Conservation (phyloP, 805 yeast genomes). For the Nakazawaea laoshanensis region DNA sequence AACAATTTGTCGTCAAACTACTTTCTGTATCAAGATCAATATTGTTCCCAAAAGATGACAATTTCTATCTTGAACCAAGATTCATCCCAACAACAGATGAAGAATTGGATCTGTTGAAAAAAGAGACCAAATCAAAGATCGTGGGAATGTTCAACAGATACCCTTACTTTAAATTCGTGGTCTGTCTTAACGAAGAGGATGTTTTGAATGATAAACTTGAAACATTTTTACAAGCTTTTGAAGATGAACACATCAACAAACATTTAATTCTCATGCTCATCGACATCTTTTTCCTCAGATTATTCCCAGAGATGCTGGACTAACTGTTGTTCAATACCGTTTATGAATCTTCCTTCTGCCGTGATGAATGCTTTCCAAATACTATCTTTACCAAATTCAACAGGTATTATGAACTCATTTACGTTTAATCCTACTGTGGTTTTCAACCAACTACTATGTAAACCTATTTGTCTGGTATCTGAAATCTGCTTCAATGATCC, state of each 20-base stretch:
- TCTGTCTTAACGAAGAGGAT: slow-evolving; percentile 10
- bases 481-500: slow-evolving; percentile 12
- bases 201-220: slow-evolving; percentile 10
- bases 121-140: slow-evolving; percentile 11
- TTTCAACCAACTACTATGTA: slow-evolving; percentile 27
- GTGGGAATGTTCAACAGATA: slow-evolving; percentile 1
- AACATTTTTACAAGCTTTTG: slow-evolving; percentile 25
- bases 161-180: slow-evolving; percentile 1
- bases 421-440: slow-evolving; percentile 22
- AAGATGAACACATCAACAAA: slow-evolving; percentile 31
- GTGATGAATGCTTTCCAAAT: slow-evolving; percentile 21
- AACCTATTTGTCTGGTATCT: slow-evolving; percentile 20
- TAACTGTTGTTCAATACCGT: slow-evolving; percentile 15
- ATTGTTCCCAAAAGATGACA: slow-evolving; percentile 20
- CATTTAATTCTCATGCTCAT: slow-evolving; percentile 30
- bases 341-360: slow-evolving; percentile 17
- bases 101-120: slow-evolving; percentile 15
- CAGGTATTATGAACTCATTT: slow-evolving; percentile 19
- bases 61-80: slow-evolving; percentile 19
- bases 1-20: slow-evolving; percentile 10
- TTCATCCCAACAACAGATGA: slow-evolving; percentile 20
- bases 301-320: slow-evolving; percentile 26
- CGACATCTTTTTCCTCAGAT: slow-evolving; percentile 29
- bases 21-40: slow-evolving; percentile 15
- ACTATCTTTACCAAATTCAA: slow-evolving; percentile 12